Conservation (phyloP, 2,329 filamentous ascomycete species). For the Aschersonia sp. region DNA sequence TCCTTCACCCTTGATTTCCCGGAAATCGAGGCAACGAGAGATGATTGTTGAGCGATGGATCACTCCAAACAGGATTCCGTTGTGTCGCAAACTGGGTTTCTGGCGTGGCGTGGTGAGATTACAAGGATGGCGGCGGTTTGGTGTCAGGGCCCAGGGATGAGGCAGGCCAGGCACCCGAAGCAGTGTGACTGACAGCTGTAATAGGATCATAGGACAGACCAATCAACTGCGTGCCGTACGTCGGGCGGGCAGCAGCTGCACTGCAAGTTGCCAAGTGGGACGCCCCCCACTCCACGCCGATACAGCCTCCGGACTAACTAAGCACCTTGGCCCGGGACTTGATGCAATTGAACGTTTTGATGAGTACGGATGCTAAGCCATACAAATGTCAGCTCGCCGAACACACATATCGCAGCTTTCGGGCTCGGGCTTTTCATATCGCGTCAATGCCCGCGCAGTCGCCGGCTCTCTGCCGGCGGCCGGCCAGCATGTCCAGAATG, state of each 20-base stretch:
- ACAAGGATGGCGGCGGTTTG: not conserved
- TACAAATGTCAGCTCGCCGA: no score
- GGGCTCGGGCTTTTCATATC: not conserved
- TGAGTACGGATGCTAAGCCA: no score
- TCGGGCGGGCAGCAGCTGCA: no score
- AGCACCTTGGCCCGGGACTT: not conserved
- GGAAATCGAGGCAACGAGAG: not conserved
- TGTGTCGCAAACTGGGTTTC: no score
- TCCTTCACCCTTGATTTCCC: not conserved
- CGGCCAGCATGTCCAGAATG: slow-evolving; percentile 6
- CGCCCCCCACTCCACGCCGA: not conserved
- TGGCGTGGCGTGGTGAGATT: not conserved
- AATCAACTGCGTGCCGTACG: no score
- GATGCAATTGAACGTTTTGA: no score
- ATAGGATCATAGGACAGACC: no score
- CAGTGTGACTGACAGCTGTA: no score
- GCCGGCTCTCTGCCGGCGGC: slow-evolving; percentile 12
- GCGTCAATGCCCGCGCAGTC: slow-evolving; percentile 17
- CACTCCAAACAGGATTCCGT: not conserved
- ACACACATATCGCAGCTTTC: no score
- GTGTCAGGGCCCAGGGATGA: no score
- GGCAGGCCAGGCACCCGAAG: no score
- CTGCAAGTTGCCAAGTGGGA: not conserved
- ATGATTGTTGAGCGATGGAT: not conserved
- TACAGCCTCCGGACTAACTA: not conserved